Evolutionary conservation across 192 early-diverging fungal genomes (phyloP), one percentile per base, ranked within the genome.

Genomic region (Rhizoclosmatium sp.): DNA sequence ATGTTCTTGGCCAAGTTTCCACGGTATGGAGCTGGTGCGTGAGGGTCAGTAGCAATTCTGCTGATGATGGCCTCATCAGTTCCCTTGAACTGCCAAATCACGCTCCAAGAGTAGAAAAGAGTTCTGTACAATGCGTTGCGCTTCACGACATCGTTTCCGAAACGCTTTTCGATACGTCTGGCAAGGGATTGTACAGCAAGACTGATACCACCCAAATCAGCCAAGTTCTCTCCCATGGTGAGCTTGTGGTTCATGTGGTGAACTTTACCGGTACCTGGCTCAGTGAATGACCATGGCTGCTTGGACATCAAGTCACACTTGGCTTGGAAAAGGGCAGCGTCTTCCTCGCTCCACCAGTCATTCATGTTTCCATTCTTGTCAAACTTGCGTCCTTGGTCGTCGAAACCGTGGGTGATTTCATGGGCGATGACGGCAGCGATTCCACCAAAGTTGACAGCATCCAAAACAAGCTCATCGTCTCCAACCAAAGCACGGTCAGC

Each of bases 341-440:
- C 83, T 19, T 59, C 65, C 4, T 60, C 67, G 0, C 46, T 75
- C 83, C 83, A 84, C 84, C 84, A 85, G 75, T 85, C 69, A 2
- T 59, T 42, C 19, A 85, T 16, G 31, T 79, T 64, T 40, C 84
- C 84, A 0, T 40, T 47, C 1, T 41, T 61, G 60, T 85, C 82
- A 58, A 77, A 85, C 46, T 46, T 31, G 16, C 82, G 49, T 2
- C 84, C 84, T 44, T 73, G 62, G 65, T 82, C 76, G 61, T 85
- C 84, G 72, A 80, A 85, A 1, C 82, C 82, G 65, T 85, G 84
- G 39, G 76, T 82, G 23, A 85, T 67, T 64, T 85, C 84, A 70
- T 85, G 84, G 12, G 79, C 80, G 49, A 85, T 77, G 16, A 84
- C 77, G n/a, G 69, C 73, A 46, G 78, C 80, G 70, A 85, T 81